Percentiles rank a stretch among this genome's conserved stretches.
Conservation (phyloP, 1,139 yeast species). For the Candida labiduridarum region DNA sequence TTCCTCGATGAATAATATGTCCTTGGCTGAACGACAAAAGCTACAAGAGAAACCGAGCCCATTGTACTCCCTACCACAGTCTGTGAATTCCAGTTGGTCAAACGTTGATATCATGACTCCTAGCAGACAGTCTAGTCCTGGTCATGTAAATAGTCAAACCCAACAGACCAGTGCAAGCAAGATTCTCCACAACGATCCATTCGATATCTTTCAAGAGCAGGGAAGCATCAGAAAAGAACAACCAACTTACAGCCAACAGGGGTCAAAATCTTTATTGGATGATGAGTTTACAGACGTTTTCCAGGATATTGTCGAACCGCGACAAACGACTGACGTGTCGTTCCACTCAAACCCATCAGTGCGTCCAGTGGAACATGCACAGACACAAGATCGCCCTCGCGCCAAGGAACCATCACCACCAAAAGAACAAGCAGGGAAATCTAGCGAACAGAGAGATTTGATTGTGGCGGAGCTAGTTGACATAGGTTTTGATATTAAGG, state of each 20-base stretch:
- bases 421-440: background rate
- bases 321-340: conserved; percentile 9
- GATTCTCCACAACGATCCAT: conserved; percentile 19
- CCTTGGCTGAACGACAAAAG: conserved; percentile 25
- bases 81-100: conserved; percentile 21
- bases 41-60: conserved; percentile 12
- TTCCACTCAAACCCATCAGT: background rate
- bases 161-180: background rate
- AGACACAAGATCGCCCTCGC: conserved; percentile 3
- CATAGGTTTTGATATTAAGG: conserved; percentile 73
- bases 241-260: background rate
- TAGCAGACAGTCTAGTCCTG: conserved; percentile 12
- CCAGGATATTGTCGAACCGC: conserved; percentile 15
- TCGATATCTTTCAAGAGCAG: conserved; percentile 19
- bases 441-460: conserved; percentile 38
- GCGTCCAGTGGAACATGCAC: background rate
- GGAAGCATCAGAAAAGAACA: background rate
- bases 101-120: conserved; percentile 22
- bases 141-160: background rate
- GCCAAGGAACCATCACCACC: conserved; percentile 5
- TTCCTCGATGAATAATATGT: conserved; percentile 18
- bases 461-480: conserved; percentile 73
- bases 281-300: conserved; percentile 49
- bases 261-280: conserved; percentile 31
- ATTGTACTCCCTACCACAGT: conserved; percentile 3